Evolutionary conservation across 2,329 filamentous ascomycete genomes (phyloP), one percentile per base, ranked within the genome.

Genomic region (Annulohypoxylon truncatum): DNA sequence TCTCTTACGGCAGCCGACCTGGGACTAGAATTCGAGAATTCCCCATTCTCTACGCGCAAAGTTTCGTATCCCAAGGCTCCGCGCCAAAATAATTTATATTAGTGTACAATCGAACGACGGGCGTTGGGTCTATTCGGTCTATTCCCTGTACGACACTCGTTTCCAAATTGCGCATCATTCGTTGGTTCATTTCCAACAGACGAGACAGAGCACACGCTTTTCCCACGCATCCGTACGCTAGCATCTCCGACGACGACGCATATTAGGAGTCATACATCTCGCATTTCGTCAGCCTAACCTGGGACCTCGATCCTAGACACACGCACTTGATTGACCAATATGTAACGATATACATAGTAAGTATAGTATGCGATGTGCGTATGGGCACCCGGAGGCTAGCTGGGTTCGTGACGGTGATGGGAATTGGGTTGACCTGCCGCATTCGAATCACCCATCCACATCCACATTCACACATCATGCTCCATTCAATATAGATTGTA

Each of bases 1-100:
- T 64, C 54, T 67, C 59, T 58, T 58, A 61, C 56, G 42, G 44
- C 26, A 58, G 40, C 42, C 51, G 51, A 58, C 31, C 52, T 50
- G 54, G 54, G 33, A 57, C 42, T 33, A 42, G 22, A 51, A 42
- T 42, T 35, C 20, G 5, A 55, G 24, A 54, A 55, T 31, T 54
- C 22, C 47, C 52, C 50, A 57, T 67, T 46, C 59, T 42, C 51
- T 52, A 68, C 67, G 61, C 24, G 67, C 58, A 65, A 61, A 66
- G 67, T 70, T 70, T 70, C 64, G 67, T 70, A 70, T 68, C 53
- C 50, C 61, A 64, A 70, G 55, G 64, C 52, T 64, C 51, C 62
- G 61, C 64, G 61, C 65, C 58, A 68, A 70, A 66, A 61, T 48
- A 64, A 63, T 64, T 61, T 61, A 52, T 67, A 62, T 63, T 69